Base-by-base conservation (phyloP, 1,284 basidiomycete genomes). In the Fomitopsis palustris region DNA sequence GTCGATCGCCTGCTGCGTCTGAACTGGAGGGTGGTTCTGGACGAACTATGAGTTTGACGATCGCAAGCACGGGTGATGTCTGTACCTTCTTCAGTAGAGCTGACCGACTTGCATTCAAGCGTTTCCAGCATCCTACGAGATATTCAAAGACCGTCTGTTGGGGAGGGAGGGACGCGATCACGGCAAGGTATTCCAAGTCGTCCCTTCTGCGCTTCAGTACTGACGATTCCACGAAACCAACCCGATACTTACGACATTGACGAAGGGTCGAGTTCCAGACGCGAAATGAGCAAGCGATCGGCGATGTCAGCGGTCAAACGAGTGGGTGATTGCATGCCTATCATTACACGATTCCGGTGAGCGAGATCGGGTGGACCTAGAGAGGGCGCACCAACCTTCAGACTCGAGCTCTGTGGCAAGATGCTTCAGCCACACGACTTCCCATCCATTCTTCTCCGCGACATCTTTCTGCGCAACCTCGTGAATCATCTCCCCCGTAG, bases 101-200 rank as follows among this genome's bases (percentile, higher is more conserved):
- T 29, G 80, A 75, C 62, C 84, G 84, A 5, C 80, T 79, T 1
- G 73, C 65, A 62, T 92, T 88, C 47, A 91, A 70, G 23, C 95
- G 83, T 72, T 92, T 95, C 96, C 96, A 99, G 67, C 92, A 91
- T 21, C 89, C 89, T 1, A 94, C 82, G 23, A 99, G 81, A 70
- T 96, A 99, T 69, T 98, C 95, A 65, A 96, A 96, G 0, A 87
- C 83, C 0, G 95, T 96, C 74, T 95, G 86, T 54, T 87, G 76
- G 14, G 85, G 68, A 3, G 93, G 93, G 25, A 97, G 75, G 25
- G 90, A 90, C 2, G 90, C 89, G 7, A 96, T 75, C 4, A 95
- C 86, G 0, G 87, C 82, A 17, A 92, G 75, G 66, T 85, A 89
- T 53, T 96, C 92, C 4, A 90, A 75, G 69, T 97, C 94, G 68